Evolutionary conservation across 1,284 basidiomycete genomes (phyloP), one percentile per base, ranked within the genome.

Genomic region (Tylopilus sp.): DNA sequence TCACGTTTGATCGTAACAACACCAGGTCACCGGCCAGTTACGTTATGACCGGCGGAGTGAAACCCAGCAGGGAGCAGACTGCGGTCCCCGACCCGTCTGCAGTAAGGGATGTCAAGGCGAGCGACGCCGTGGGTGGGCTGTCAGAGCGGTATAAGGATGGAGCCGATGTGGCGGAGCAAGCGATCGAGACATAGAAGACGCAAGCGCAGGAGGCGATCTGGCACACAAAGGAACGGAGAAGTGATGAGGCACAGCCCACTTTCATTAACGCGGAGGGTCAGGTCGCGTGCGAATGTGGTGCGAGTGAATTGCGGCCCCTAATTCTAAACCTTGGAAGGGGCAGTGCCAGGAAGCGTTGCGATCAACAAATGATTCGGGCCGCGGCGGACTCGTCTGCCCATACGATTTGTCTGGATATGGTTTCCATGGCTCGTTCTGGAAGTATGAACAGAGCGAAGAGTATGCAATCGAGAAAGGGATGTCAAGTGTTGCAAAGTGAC

Each of bases 1-100:
- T 41, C 55, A 55, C 10, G 42, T 60, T 52, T 57, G 56, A 60
- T 60, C 35, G 46, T 58, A 44, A 28, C 36, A 34, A 47, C 33
- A 38, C 29, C 12, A 26, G 31, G 31, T n/a, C n/a, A n/a, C n/a
- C n/a, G 17, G 26, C 11, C 30, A 9, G 37, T 55, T 58, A 50
- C 39, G 58, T 38, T 40, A 59, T 36, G 1, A 6, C 0, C 15
- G 4, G 38, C 37, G 4, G 18, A 40, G 36, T 24, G 20, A 42
- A 38, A 46, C 37, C n/a, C 26, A 18, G 35, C 11, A 36, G 18
- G 15, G 29, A 4, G 7, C 8, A 7, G 26, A 30, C 15, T 18
- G 52, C 29, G 29, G 11, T 12, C 15, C n/a, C 4, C 5, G 37
- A 14, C 17, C 8, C 6, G 40, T 38, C 31, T 51, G 45, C 54